These are phyloP conservation scores for Escovopsis sp. DNA, from an alignment of 2,329 filamentous ascomycete genomes.

Conservation along the genomic window DNA sequence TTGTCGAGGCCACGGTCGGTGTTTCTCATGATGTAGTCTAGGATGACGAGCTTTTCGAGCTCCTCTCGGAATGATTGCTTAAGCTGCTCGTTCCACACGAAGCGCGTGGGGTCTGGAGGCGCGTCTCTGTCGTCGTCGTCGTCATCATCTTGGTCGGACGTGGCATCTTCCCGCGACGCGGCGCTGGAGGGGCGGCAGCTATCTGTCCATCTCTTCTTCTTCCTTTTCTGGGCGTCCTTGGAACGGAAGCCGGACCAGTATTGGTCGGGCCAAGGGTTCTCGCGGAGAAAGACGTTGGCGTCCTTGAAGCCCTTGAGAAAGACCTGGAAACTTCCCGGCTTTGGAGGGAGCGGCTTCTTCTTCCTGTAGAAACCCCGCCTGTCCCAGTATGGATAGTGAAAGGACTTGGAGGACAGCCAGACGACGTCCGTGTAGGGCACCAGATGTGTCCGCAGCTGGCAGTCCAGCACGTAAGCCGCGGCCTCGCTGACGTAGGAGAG, in stretches of 20 bases:
- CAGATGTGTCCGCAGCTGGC: conserved; percentile 74
- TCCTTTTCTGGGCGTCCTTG: conserved; percentile 50
- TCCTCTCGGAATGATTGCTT: conserved; percentile 92
- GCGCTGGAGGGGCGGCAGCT: conserved; percentile 53
- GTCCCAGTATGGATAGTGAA: conserved; percentile 98
- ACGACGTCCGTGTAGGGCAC: conserved; percentile 97
- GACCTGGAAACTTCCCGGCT: conserved; percentile 91
- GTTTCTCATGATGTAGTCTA: conserved; percentile 99
- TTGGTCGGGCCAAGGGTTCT: conserved; percentile 95
- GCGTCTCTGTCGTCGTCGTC: conserved; percentile 24
- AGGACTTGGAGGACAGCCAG: conserved; percentile 85
- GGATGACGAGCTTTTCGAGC: conserved; percentile 88
- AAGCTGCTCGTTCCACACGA: conserved; percentile 74
- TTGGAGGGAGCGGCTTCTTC: conserved; percentile 73
- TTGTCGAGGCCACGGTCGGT: conserved; percentile 94
- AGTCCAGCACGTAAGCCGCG: conserved; percentile 88
- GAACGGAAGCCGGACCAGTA: conserved; percentile 56
- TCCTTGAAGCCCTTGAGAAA: conserved; percentile 96
- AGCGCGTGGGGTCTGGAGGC: conserved; percentile 33
- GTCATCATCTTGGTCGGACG: conserved; percentile 47
- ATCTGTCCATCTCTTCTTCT: conserved; percentile 63
- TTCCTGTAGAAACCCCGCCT: conserved; percentile 76
- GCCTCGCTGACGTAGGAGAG: conserved; percentile 96
- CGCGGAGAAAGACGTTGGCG: conserved; percentile 84
- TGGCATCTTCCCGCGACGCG: conserved; percentile 42